These are phyloP conservation scores for Laguncularia racemosa DNA, from an alignment of 345 rosid genomes.

Conservation along the genomic window DNA sequence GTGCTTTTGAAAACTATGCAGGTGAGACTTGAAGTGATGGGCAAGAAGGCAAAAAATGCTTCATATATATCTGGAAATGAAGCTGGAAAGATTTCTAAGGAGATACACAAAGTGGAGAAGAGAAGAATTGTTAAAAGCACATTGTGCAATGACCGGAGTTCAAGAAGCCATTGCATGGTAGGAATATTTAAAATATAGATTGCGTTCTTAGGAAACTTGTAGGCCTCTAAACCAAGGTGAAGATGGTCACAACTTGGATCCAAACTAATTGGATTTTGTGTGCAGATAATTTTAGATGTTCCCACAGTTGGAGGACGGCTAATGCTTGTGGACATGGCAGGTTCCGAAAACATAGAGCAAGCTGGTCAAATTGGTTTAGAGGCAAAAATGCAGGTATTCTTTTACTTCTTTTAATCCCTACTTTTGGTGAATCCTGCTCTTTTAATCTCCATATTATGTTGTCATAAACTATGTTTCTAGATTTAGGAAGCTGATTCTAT, in stretches of 20 bases:
- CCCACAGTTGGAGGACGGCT: slow-evolving; percentile 94
- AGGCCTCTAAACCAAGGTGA: too few relatives aligned
- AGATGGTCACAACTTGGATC: not conserved
- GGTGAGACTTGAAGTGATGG: slow-evolving; percentile 96
- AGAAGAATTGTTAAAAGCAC: slow-evolving; percentile 92
- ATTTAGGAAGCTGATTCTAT: not conserved
- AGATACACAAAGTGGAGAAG: slow-evolving; percentile 93
- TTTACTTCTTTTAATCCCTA: not conserved
- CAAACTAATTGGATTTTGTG: not conserved
- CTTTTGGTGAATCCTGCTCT: not conserved
- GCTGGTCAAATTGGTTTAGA: slow-evolving; percentile 92
- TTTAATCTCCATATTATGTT: not conserved
- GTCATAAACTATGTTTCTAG: not conserved
- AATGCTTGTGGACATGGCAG: slow-evolving; percentile 99
- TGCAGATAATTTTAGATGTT: slow-evolving; percentile 86
- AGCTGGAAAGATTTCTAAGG: slow-evolving; percentile 82
- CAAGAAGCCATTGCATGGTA: slow-evolving; percentile 97
- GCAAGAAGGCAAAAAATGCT: slow-evolving; percentile 92
- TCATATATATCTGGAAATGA: slow-evolving; percentile 79
- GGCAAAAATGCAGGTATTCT: slow-evolving; percentile 91
- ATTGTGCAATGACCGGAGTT: slow-evolving; percentile 85
- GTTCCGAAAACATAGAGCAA: slow-evolving; percentile 96
- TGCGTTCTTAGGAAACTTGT: not conserved
- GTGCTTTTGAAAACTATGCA: slow-evolving; percentile 13
- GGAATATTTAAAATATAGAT: slow-evolving; percentile 1